Evolutionary conservation across 2,329 filamentous ascomycete species (phyloP).

Genomic region (Tolypocladium capitatum): DNA sequence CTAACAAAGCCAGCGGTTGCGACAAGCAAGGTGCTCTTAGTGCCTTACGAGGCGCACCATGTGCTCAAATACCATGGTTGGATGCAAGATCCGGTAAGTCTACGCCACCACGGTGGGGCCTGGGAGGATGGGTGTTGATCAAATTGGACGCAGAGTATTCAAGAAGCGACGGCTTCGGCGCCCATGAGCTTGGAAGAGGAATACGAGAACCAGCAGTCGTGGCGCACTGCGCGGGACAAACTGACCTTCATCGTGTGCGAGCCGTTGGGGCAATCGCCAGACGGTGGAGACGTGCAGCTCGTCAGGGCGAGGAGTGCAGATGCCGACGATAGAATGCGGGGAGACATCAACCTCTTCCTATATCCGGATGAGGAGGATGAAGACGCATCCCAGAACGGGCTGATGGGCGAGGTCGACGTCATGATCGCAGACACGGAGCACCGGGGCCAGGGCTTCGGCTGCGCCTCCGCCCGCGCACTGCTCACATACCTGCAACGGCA

Average conservation of each 20-base stretch:
- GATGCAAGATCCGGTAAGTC: slow-evolving; percentile 67
- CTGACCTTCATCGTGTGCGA: slow-evolving; percentile 80
- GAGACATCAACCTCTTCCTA: slow-evolving; percentile 74
- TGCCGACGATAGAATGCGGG: slow-evolving; percentile 44
- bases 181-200: slow-evolving; percentile 69
- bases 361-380: slow-evolving; percentile 41
- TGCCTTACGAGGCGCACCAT: slow-evolving; percentile 73
- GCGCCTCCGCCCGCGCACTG: slow-evolving; percentile 52
- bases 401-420: slow-evolving; percentile 66
- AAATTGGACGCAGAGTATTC: slow-evolving; percentile 45
- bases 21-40: slow-evolving; percentile 55
- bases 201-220: slow-evolving; percentile 80
- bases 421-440: slow-evolving; percentile 58
- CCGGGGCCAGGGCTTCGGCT: slow-evolving; percentile 52
- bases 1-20: slow-evolving; percentile 42
- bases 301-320: slow-evolving; percentile 36
- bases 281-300: neutral
- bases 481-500: slow-evolving; percentile 52
- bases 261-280: slow-evolving; percentile 16
- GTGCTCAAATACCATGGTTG: slow-evolving; percentile 74
- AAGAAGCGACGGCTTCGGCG: slow-evolving; percentile 76
- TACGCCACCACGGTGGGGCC: neutral
- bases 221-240: slow-evolving; percentile 73
- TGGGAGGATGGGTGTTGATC: neutral
- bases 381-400: slow-evolving; percentile 14